Base-by-base conservation (phyloP, 306 rosid species). In the Gastrolobium bilobum region DNA sequence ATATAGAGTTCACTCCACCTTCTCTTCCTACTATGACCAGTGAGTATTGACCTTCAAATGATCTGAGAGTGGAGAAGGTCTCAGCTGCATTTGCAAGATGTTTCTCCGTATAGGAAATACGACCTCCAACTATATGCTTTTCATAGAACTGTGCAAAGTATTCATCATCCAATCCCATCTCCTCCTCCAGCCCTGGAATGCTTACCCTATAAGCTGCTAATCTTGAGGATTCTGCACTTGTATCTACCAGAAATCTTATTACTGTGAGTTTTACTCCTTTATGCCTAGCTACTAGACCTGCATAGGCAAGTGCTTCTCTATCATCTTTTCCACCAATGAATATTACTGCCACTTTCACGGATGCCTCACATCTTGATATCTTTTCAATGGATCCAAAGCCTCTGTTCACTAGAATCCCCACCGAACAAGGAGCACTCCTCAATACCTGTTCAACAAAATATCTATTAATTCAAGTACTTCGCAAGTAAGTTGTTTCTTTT, bases 251-350 rank as follows among this genome's bases (percentile, higher is more conserved):
- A 62, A 93, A 88, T 51, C 98, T 86, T 80, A 93, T 68, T 35
- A 93, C 89, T 0, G 93, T 82, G 59, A 93, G 93, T 50, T 88
- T 93, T 3, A 89, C 89, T 44, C 89, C 86, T 0, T 93, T 85
- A 78, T 91, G 93, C 1, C 69, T 80, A 2, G 98, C 88, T 0
- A 93, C 90, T 4, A 83, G 89, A 4, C 92, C 82, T 0, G 97
- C 93, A 10, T 85, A 93, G 46, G 94, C 91, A 1, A 93, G 83
- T 4, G 97, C 98, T 82, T 93, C 98, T 54, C 98, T 76, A 15
- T 93, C 98, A 29, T 93, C 97, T 79, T 84, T 89, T 7, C 98
- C 98, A 6, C 97, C 93, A 6, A 93, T 87, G 91, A 93, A 93
- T 68, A 93, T 93, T 10, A 93, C 94, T 0, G 93, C 97, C 50